Evolutionary conservation across 495 filamentous ascomycete genomes (phyloP), one percentile per base, ranked within the genome.

Genomic region (Jackrogersella minutella): DNA sequence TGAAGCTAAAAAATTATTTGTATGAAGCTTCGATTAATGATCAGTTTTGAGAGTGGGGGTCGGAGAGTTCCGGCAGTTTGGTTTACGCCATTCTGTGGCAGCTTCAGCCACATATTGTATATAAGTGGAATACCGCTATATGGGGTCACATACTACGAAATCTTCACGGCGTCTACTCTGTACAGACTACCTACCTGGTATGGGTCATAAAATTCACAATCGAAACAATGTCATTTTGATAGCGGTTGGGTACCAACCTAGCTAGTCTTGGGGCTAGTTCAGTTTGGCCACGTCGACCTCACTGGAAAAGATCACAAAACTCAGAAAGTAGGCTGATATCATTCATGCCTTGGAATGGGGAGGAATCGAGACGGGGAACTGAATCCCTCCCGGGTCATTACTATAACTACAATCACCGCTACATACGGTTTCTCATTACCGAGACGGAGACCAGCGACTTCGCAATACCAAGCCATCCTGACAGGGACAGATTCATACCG

Each of bases 61-160:
- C 46, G 46, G 46, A n/a, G 46, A 50, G n/a, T 33, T 33, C 46
- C 46, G 46, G 13, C 33, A 22, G 28, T 47, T 47, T 65, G 9
- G 36, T 17, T 9, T 16, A 57, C 51, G 67, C 57, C 67, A 52
- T 56, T 40, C 16, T 52, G 62, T 62, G 67, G 62, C 37, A 66
- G 67, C 67, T 66, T 62, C 57, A 70, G 67, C 67, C 67, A 70
- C 57, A 62, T 16, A 8, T 13, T 24, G 11, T 19, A 34, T 44
- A 58, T 14, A 39, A 10, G 13, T 37, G 9, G 40, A 28, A 16
- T 22, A 61, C 24, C 3, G n/a, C 22, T 9, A 10, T 47, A 39
- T 2, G 13, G 28, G 47, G 30, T 17, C 17, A 55, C 1, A 10
- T 28, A 41, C 10, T 30, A 17, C 19, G 17, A 19, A 19, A 43